Evolutionary conservation across 2,329 filamentous ascomycete species (phyloP).

Genomic region (Teratosphaeria pseudoeucalypti): DNA sequence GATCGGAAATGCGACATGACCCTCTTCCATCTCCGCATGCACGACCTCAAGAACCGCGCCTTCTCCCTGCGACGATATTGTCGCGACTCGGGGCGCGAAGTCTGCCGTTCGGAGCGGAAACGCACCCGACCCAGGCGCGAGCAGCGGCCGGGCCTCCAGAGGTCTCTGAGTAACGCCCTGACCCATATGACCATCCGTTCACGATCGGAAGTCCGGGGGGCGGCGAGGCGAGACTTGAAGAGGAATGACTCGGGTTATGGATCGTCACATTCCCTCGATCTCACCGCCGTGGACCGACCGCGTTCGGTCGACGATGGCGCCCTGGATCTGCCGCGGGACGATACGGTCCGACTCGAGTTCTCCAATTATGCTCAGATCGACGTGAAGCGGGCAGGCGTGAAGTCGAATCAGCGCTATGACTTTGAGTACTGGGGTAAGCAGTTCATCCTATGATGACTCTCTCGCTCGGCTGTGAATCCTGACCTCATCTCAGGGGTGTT

Average conservation of each 20-base stretch:
- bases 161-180: constrained; percentile 51
- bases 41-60: constrained; percentile 74
- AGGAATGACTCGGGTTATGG: constrained; percentile 51
- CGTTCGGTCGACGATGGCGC: constrained; percentile 24
- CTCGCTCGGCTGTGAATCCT: not conserved
- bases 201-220: constrained; percentile 42
- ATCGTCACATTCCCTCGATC: constrained; percentile 32
- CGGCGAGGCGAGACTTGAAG: constrained; percentile 35
- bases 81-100: constrained; percentile 82
- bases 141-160: constrained; percentile 42
- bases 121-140: constrained; percentile 42
- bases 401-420: constrained; percentile 65
- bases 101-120: constrained; percentile 73
- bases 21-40: constrained; percentile 91
- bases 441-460: not conserved
- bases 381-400: constrained; percentile 57
- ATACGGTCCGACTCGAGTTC: constrained; percentile 83
- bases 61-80: constrained; percentile 89
- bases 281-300: constrained; percentile 28
- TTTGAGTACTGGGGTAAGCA: constrained; percentile 74
- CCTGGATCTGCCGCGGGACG: constrained; percentile 40
- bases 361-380: constrained; percentile 95
- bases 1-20: constrained; percentile 51
- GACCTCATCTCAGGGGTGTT: constrained; percentile 38
- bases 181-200: constrained; percentile 45